Conservation (phyloP, 2,329 filamentous ascomycete genomes). For the Pestalotiopsis sp. region DNA sequence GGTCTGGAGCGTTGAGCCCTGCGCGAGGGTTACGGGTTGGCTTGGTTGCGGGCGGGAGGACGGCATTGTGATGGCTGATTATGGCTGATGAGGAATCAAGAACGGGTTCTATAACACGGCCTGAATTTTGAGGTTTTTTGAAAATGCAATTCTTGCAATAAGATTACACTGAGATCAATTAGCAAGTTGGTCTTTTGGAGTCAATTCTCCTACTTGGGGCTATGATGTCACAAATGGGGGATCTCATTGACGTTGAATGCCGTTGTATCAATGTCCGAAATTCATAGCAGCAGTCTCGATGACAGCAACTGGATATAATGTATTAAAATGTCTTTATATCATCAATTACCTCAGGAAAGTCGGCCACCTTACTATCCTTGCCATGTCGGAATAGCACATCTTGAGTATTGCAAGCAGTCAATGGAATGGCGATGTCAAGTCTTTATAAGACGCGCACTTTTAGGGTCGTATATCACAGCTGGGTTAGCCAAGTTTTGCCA, state of each 20-base stretch:
- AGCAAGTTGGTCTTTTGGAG: background rate
- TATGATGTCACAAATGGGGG: conserved; percentile 7
- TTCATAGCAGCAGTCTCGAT: too few relatives aligned
- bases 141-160: background rate
- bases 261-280: too few relatives aligned
- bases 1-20: conserved; percentile 34
- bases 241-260: background rate
- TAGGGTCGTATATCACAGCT: background rate
- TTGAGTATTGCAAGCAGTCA: too few relatives aligned
- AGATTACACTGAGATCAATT: background rate
- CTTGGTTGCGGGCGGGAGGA: conserved; percentile 23
- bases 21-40: conserved; percentile 38
- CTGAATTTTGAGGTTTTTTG: background rate
- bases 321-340: too few relatives aligned
- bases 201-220: background rate
- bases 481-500: background rate
- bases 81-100: background rate
- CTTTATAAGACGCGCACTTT: background rate
- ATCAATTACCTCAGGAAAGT: too few relatives aligned
- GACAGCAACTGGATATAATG: too few relatives aligned
- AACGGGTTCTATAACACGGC: too few relatives aligned
- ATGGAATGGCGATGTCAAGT: background rate
- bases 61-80: background rate
- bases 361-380: background rate
- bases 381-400: background rate